Evolutionary conservation across 129 eudicot species (phyloP).

Genomic region (Smallanthus sonchifolius): DNA sequence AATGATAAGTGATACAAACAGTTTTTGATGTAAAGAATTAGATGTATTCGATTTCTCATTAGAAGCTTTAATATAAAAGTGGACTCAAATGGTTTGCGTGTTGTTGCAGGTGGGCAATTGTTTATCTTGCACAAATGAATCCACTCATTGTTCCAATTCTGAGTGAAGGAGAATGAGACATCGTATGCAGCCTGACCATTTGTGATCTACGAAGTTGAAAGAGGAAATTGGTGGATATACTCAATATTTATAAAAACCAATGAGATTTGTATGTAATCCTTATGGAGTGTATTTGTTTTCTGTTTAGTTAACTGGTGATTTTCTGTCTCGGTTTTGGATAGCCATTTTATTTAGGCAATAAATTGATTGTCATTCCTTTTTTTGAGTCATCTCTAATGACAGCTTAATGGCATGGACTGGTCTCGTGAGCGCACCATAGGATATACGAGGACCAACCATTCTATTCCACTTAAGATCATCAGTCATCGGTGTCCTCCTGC

Average conservation of each 20-base stretch:
- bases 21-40: background rate
- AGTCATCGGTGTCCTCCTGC: too few species aligned
- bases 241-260: background rate
- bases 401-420: background rate
- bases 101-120: conserved; percentile 11
- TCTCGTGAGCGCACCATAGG: too few species aligned
- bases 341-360: conserved; percentile 4
- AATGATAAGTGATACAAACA: background rate
- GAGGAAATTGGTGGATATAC: background rate
- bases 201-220: background rate
- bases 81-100: background rate
- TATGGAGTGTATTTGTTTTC: background rate
- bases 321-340: conserved; percentile 9
- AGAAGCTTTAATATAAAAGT: background rate
- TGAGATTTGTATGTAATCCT: background rate
- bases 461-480: too few species aligned
- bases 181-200: background rate
- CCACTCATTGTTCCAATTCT: conserved; percentile 9
- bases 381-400: background rate
- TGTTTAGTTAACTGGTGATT: background rate
- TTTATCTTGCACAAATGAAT: conserved; percentile 48
- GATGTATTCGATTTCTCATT: background rate
- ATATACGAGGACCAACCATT: too few species aligned
- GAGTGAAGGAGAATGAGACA: conserved; percentile 36
- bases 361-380: background rate